Evolutionary conservation across 768 basidiomycete species (phyloP).

Genomic region (Serendipita sp.): DNA sequence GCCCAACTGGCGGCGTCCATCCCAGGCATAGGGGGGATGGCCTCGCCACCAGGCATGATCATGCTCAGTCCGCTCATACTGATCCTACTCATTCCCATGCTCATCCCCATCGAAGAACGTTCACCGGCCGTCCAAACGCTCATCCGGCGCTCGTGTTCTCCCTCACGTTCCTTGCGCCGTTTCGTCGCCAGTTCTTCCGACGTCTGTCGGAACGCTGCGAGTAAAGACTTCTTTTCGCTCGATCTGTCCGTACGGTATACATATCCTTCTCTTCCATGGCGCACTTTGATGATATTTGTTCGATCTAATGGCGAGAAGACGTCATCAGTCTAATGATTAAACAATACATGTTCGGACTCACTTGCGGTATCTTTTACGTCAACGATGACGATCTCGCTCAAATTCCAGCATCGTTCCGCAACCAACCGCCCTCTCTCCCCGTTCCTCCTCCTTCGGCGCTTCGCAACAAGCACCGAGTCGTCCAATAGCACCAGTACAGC

Average conservation of each 20-base stretch:
- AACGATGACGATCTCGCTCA: slow-evolving; percentile 86
- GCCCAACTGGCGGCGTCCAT: slow-evolving; percentile 15
- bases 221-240: slow-evolving; percentile 72
- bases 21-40: slow-evolving; percentile 40
- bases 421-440: slow-evolving; percentile 60
- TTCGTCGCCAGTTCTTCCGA: slow-evolving; percentile 83
- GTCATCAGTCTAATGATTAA: background rate
- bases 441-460: slow-evolving; percentile 47
- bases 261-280: slow-evolving; percentile 83
- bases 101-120: background rate
- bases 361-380: slow-evolving; percentile 93
- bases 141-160: slow-evolving; percentile 78
- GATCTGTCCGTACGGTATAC: slow-evolving; percentile 77
- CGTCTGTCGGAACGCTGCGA: slow-evolving; percentile 76
- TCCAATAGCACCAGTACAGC: slow-evolving; percentile 85
- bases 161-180: slow-evolving; percentile 84
- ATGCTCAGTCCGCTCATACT: too few species aligned
- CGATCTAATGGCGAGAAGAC: slow-evolving; percentile 25
- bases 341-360: slow-evolving; percentile 23
- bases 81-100: background rate
- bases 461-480: slow-evolving; percentile 79
- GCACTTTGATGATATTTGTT: slow-evolving; percentile 94
- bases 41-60: background rate
- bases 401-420: slow-evolving; percentile 83
- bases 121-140: slow-evolving; percentile 22